phyloP scores from a whole-genome alignment of 1,284 basidiomycete genomes.

The Boletus mariae region DNA sequence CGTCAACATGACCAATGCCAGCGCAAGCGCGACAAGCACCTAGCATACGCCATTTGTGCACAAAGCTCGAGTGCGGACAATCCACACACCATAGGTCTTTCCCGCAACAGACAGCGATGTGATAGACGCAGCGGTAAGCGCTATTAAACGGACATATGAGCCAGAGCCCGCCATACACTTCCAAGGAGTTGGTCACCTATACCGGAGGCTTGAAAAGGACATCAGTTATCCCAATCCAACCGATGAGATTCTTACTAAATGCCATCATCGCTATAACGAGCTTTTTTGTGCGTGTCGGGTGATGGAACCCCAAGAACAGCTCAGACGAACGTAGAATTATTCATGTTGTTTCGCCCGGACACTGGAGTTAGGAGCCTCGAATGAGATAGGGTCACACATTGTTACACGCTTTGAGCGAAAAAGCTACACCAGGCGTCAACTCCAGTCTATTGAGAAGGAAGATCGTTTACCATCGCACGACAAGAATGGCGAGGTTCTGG shows the following conservation, averaged over 20 bases:
- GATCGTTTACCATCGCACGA: conserved; percentile 16
- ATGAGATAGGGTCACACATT: neutral
- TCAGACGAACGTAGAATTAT: conserved; percentile 6
- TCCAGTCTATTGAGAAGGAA: neutral
- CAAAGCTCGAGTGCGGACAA: neutral
- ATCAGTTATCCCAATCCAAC: neutral
- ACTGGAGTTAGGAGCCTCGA: no score
- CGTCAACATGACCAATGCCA: conserved; percentile 12
- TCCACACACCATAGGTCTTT: neutral
- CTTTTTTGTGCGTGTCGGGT: neutral
- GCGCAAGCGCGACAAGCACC: conserved; percentile 9
- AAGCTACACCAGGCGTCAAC: conserved; percentile 11
- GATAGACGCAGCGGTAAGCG: conserved; percentile 3
- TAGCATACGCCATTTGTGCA: neutral
- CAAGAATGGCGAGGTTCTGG: conserved; percentile 11
- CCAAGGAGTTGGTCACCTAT: conserved; percentile 4
- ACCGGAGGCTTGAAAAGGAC: conserved; percentile 7
- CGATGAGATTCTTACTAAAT: neutral
- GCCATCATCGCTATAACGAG: neutral
- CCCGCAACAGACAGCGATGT: neutral
- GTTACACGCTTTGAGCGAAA: conserved; percentile 12
- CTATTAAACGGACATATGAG: conserved; percentile 1
- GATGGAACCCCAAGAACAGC: neutral
- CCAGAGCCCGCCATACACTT: no score
- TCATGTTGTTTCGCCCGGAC: conserved; percentile 6